Evolutionary conservation across 2,329 filamentous ascomycete genomes (phyloP), one percentile per base, ranked within the genome.

Genomic region (Rhynchosporium graminicola): DNA sequence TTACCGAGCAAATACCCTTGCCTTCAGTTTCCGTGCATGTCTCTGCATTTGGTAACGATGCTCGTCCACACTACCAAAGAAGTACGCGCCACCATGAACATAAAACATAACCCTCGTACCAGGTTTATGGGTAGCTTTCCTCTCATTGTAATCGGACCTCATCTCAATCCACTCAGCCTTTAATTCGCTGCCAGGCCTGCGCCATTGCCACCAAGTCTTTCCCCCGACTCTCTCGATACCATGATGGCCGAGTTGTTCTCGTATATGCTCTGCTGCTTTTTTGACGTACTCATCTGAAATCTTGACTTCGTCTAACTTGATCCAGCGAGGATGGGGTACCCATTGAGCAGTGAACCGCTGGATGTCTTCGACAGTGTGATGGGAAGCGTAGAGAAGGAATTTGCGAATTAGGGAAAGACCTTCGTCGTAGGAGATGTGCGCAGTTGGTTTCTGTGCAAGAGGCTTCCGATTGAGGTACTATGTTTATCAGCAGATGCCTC

Each of bases 41-140:
- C 94, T 84, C 76, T 99, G 95, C 82, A 99, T 87, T 80, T 98
- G 94, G 77, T 98, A 98, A n/a, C 95, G 87, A 79, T 98, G 95
- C 76, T 96, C 93, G 73, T 97, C 93, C 43, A 97, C 88, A 70
- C 92, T 96, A 13, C 95, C 94, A 74, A 99, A 98, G 77, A 88
- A 99, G 77, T 97, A 98, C 26, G 90, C 94, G 6, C 94, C 94
- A 13, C 95, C 95, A 73, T 98, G 95, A 28, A 98, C 82, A 76
- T 98, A 98, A 29, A 99, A 80, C 85, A 98, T 97, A 62, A 96
- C 87, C 58, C 92, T 86, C 68, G 87, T 87, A 20, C 84, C 83
- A 28, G 82, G 81, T 55, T 85, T 83, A 15, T 78, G 78, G 0
- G 78, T 77, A 71, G 83, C 84, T 74, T 87, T 88, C 62, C 91